Evolutionary conservation across 768 basidiomycete genomes (phyloP).

Genomic region (Baorangia bicolor): DNA sequence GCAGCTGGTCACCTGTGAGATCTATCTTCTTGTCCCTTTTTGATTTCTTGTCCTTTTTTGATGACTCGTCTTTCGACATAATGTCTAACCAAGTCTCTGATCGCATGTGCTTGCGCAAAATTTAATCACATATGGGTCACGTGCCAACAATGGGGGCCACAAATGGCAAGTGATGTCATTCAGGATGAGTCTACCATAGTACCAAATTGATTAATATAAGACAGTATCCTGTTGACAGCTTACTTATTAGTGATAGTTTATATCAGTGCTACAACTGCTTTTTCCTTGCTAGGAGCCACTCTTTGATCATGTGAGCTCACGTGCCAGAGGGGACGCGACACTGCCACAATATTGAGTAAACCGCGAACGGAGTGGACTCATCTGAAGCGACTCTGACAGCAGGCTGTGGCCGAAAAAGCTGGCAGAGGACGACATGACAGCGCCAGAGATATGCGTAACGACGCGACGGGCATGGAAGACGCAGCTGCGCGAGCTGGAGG

Average conservation of each 20-base stretch:
- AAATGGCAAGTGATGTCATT: neutral
- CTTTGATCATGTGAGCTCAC: constrained; percentile 14
- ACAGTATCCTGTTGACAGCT: no score
- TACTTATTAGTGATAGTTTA: no score
- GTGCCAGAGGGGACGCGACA: constrained; percentile 16
- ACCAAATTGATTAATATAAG: no score
- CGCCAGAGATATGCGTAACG: constrained; percentile 26
- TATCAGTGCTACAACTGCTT: no score
- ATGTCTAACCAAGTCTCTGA: neutral
- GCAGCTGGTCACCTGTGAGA: neutral
- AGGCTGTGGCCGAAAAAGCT: neutral
- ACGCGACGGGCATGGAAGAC: constrained; percentile 31
- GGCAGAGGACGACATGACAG: constrained; percentile 13
- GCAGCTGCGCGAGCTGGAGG: constrained; percentile 19
- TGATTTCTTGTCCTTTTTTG: neutral
- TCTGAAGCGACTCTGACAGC: neutral
- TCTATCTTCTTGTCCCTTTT: neutral
- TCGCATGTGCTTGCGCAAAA: neutral
- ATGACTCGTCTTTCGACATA: constrained; percentile 4
- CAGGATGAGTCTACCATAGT: no score
- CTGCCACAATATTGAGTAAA: no score
- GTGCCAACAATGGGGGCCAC: neutral
- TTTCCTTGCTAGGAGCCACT: no score
- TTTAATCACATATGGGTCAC: constrained; percentile 2
- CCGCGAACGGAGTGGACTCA: constrained; percentile 1